Conservation (phyloP, 2,329 filamentous ascomycete species). For the Trichoderma pleuroti region DNA sequence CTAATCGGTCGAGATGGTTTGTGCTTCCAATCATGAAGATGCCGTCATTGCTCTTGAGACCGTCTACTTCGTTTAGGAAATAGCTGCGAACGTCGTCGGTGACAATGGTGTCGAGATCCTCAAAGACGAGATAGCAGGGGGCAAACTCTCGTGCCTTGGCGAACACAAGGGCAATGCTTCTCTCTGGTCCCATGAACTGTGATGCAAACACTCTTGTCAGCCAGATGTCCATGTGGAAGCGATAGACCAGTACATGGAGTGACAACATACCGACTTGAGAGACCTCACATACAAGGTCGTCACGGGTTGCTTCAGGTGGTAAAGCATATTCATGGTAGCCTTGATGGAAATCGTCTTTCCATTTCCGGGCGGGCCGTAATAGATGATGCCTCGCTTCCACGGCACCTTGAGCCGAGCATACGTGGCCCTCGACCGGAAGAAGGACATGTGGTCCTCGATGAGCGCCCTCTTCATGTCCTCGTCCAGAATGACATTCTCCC, state of each 20-base stretch:
- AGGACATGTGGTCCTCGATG: slow-evolving; percentile 60
- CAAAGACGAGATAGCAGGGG: slow-evolving; percentile 68
- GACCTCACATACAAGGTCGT: slow-evolving; percentile 62
- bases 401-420: slow-evolving; percentile 61
- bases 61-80: slow-evolving; percentile 71
- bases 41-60: slow-evolving; percentile 65
- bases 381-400: slow-evolving; percentile 70
- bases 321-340: slow-evolving; percentile 64
- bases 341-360: slow-evolving; percentile 71
- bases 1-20: slow-evolving; percentile 62
- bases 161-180: slow-evolving; percentile 52
- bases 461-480: slow-evolving; percentile 61
- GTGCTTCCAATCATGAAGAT: slow-evolving; percentile 67
- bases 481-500: slow-evolving; percentile 66
- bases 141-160: slow-evolving; percentile 57
- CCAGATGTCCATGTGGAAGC: background rate
- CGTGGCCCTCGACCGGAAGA: slow-evolving; percentile 57
- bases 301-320: slow-evolving; percentile 48
- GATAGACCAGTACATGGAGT: background rate
- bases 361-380: slow-evolving; percentile 61
- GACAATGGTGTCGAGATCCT: slow-evolving; percentile 67
- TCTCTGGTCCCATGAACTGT: slow-evolving; percentile 54
- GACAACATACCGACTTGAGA: slow-evolving; percentile 36
- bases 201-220: slow-evolving; percentile 17
- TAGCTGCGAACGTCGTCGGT: slow-evolving; percentile 59